Base-by-base conservation (phyloP, 1,284 basidiomycete species). In the Microstroma glucosiphilum region DNA sequence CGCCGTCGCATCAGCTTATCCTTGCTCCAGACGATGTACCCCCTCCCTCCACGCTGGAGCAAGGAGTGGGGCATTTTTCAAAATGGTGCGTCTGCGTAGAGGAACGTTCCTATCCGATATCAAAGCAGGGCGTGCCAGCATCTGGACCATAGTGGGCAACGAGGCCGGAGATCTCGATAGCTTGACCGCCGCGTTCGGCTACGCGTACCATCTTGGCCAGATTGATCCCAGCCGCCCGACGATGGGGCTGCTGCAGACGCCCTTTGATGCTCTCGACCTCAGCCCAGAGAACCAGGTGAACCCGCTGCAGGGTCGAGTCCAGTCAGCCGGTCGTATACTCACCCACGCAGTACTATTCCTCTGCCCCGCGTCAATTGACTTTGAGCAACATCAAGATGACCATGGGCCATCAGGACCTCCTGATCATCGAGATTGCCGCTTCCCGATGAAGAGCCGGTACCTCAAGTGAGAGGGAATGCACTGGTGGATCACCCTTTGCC, bases 81-180 rank as follows among this genome's bases (percentile, higher is more conserved):
- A 63, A 75, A 58, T 79, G 78, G 78, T 65, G 69, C n/a, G 71
- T 71, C 23, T 56, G 67, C 12, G 64, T 66, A 43, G 79, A 80
- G 66, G 69, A 62, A 3, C 60, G 23, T 80, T 80, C 59, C 58
- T 80, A 30, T 21, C 60, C 11, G 80, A 75, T 40, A 60, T 79
- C 53, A 58, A 62, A 0, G 30, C 58, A 12, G 75, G 71, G 54
- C 72, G 69, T 17, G 70, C 64, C 0, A 6, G 42, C 19, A 76
- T 80, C 21, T 80, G 79, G 79, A 68, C 71, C 40, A 54, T 80
- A 2, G 79, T 80, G 77, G 80, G 80, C 17, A 80, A 80, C 63
- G 79, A 80, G 60, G 79, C 74, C n/a, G 77, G 75, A 4, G 79
- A 80, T 59, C 65, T 76, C 19, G 80, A 80, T 63, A 71, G 68